A percentile compares a stretch with the other conserved stretches of the same genome.
Evolutionary conservation across 1,284 basidiomycete species (phyloP).

Genomic region (Retiboletus flavoniger): DNA sequence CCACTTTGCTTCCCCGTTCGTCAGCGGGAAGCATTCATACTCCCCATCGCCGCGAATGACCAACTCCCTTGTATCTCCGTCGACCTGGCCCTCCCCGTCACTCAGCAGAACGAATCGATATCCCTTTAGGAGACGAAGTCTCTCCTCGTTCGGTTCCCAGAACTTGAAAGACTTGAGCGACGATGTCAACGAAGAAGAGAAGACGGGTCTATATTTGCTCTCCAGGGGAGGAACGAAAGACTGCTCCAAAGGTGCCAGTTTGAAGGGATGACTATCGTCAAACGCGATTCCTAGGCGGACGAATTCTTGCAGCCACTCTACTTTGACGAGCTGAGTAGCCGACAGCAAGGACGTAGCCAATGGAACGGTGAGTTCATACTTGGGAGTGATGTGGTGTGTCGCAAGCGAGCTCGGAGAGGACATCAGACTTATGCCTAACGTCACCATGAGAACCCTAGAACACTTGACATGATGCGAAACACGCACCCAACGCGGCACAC

Average conservation of each 20-base stretch:
- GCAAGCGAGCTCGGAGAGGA: slow-evolving; percentile 43
- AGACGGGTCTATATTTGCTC: slow-evolving; percentile 56
- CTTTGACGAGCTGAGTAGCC: slow-evolving; percentile 54
- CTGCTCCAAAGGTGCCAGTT: slow-evolving; percentile 46
- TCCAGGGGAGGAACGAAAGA: slow-evolving; percentile 48
- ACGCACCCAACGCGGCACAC: slow-evolving; percentile 57
- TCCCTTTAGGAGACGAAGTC: slow-evolving; percentile 50
- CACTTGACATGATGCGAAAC: no score
- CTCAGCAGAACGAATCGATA: slow-evolving; percentile 59
- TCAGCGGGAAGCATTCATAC: slow-evolving; percentile 57
- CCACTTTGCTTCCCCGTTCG: slow-evolving; percentile 47
- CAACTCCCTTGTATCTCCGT: slow-evolving; percentile 49
- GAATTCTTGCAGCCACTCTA: slow-evolving; percentile 62
- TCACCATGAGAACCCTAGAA: background rate
- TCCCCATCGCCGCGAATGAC: slow-evolving; percentile 54
- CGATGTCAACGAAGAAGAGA: slow-evolving; percentile 47
- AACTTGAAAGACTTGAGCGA: slow-evolving; percentile 49
- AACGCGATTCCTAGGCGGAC: slow-evolving; percentile 46
- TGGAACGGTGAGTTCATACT: slow-evolving; percentile 46
- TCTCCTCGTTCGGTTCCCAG: slow-evolving; percentile 66
- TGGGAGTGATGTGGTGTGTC: slow-evolving; percentile 61
- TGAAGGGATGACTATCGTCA: slow-evolving; percentile 35
- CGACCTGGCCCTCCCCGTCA: slow-evolving; percentile 50
- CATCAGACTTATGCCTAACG: slow-evolving; percentile 51
- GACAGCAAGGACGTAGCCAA: slow-evolving; percentile 58